phyloP scores from a whole-genome alignment of 2,329 filamentous ascomycete genomes.

The Xylaria sp. region DNA sequence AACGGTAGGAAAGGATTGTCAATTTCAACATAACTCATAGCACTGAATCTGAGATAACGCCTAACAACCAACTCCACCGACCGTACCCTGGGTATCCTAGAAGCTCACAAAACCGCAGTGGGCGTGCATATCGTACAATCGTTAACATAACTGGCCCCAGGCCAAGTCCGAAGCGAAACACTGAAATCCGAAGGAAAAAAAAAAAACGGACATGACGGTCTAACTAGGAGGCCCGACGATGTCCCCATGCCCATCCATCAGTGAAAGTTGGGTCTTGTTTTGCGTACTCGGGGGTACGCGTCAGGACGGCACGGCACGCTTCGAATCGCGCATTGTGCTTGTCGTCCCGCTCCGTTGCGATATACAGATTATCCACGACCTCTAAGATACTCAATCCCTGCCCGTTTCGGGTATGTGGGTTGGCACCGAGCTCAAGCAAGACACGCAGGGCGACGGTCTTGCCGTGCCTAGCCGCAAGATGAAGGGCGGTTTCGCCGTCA shows the following conservation, averaged over 20 bases:
- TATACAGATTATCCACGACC: constrained; percentile 50
- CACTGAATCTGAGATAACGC: neutral
- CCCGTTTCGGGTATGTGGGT: constrained; percentile 53
- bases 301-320: constrained; percentile 53
- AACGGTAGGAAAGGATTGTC: neutral
- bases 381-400: constrained; percentile 53
- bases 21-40: neutral
- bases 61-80: constrained; percentile 12
- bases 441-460: constrained; percentile 57
- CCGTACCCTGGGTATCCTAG: constrained; percentile 23
- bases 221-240: neutral
- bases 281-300: constrained; percentile 40
- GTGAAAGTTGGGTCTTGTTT: constrained; percentile 48
- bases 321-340: constrained; percentile 50
- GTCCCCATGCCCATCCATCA: constrained; percentile 47
- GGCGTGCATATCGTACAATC: constrained; percentile 19
- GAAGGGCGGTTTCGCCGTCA: constrained; percentile 59
- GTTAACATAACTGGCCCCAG: constrained; percentile 1
- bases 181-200: neutral
- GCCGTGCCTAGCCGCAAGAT: constrained; percentile 58
- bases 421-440: constrained; percentile 54
- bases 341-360: constrained; percentile 39
- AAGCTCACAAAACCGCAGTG: constrained; percentile 9
- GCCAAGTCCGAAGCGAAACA: neutral
- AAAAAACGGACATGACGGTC: too few relatives aligned